Percentiles rank a stretch among this genome's conserved stretches.
Conservation (phyloP, 2,329 filamentous ascomycete species). For the Fusarium falciforme region DNA sequence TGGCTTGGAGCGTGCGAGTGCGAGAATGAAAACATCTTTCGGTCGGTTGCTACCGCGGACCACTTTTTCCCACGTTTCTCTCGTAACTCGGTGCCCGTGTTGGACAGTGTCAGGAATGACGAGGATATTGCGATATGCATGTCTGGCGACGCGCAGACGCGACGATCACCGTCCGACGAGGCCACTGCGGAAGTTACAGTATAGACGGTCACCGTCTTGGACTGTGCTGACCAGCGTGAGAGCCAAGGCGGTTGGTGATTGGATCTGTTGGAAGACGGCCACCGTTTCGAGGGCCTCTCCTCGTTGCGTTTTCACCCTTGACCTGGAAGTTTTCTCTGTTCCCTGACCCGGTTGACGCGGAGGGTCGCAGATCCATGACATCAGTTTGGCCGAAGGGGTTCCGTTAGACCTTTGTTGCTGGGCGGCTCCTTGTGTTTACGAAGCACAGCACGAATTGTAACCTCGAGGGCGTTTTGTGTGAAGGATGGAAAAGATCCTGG, state of each 20-base stretch:
- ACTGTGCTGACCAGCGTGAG: constrained; percentile 26
- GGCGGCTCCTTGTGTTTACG: constrained; percentile 30
- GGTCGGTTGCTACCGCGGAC: constrained; percentile 34
- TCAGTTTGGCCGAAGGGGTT: constrained; percentile 41
- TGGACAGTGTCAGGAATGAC: constrained; percentile 34
- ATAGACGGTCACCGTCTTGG: constrained; percentile 31
- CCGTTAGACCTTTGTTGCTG: constrained; percentile 29
- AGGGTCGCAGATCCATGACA: constrained; percentile 49
- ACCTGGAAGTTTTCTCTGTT: background rate
- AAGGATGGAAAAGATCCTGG: constrained; percentile 3
- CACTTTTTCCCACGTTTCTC: constrained; percentile 38
- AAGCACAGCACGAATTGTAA: constrained; percentile 22
- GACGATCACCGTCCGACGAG: constrained; percentile 33
- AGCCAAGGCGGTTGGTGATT: constrained; percentile 22
- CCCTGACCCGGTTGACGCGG: constrained; percentile 24
- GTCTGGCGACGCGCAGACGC: constrained; percentile 13
- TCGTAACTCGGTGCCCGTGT: constrained; percentile 5
- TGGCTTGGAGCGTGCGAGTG: constrained; percentile 6
- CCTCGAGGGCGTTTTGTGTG: constrained; percentile 12
- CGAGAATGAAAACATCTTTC: constrained; percentile 17
- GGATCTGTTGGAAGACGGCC: constrained; percentile 29
- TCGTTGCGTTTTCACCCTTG: constrained; percentile 24
- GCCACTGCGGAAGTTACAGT: constrained; percentile 17
- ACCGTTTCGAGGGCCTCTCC: constrained; percentile 33
- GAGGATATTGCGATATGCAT: constrained; percentile 39